Base-by-base conservation (phyloP, 148 eudicot species). In the Rheum nobile region DNA sequence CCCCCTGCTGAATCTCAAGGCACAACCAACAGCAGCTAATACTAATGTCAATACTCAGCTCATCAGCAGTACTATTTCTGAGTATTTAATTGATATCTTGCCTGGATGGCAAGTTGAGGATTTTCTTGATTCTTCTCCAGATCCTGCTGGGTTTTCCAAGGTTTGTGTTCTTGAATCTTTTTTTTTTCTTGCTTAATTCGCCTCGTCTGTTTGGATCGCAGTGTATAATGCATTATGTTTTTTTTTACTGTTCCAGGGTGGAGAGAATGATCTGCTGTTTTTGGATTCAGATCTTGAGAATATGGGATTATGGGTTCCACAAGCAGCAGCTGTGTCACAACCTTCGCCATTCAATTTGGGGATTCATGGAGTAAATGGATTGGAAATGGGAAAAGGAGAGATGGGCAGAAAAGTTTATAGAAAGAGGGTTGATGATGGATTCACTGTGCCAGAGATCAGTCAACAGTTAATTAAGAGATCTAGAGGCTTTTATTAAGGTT, bases 31-130 rank as follows among this genome's bases (percentile, higher is more conserved):
- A 54, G 2, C 61, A 54, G 29, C 61, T 8, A 22, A 24, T 21
- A 8, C 61, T 54, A 9, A 1, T 22, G 9, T 8, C 8, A 52
- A 4, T 1, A n/a, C 16, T 14, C 37, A 29, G 26, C n/a, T 63
- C 39, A 16, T 31, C 38, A 46, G 17, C 38, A 29, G 90, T 28
- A 85, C 84, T 50, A 87, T 92, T 71, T 92, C 97, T 0, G 93
- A 92, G 76, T 90, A 92, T 48, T 77, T 88, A 85, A 84, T 89
- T 19, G 91, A 92, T 76, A 88, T 72, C 73, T 72, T 88, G 46
- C 97, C 97, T 1, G 96, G 93, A 21, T 92, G 97, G 96, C 90
- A 86, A 59, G 89, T 92, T 71, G 93, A 92, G 63, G 96, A 92
- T 42, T 76, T 92, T 26, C 65, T 83, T 29, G 89, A 91, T 78